Evolutionary conservation across 108 stramenopile genomes (phyloP), one percentile per base, ranked within the genome.

Genomic region (Chaetoceros muelleri): DNA sequence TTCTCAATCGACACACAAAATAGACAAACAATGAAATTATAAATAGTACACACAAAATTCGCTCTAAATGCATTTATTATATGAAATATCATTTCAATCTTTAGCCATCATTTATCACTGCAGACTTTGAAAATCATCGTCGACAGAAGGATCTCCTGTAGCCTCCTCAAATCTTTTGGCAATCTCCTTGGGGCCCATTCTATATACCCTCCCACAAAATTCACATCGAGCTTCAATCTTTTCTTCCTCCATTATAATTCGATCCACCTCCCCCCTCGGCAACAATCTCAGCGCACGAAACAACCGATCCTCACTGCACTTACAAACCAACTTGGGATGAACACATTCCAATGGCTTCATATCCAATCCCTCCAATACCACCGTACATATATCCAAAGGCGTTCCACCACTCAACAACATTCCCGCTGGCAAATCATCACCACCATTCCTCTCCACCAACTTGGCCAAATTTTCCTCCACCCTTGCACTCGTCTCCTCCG

Each of bases 191-290:
- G 74, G 71, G 24, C 73, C 75, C 74, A 93, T 70, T 22, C 75
- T 28, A 64, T 93, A 93, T 0, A 77, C 69, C 46, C 65, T 87
- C 17, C 85, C 81, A 60, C 91, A 93, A 65, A 93, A 93, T 30
- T 93, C 71, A 56, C 91, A 93, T 26, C 84, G 53, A 2, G 91
- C 87, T 55, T 89, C 87, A 19, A 93, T 62, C 58, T 85, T 65
- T 27, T 85, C 84, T 62, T 85, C 73, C 52, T 65, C 65, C 51
- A 60, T 62, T 28, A 93, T 48, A 48, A 93, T 79, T 8, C 75
- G 76, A 48, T 87, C 82, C 8, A 93, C 84, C 48, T 93, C 91
- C 23, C 71, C 70, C 13, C 71, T 55, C 0, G 91, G 82, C 46
- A 93, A 62, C 24, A 93, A 55, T 27, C 82, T 73, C n/a, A 93